Conservation (phyloP, 768 basidiomycete genomes). For the Termitomyces sp. region DNA sequence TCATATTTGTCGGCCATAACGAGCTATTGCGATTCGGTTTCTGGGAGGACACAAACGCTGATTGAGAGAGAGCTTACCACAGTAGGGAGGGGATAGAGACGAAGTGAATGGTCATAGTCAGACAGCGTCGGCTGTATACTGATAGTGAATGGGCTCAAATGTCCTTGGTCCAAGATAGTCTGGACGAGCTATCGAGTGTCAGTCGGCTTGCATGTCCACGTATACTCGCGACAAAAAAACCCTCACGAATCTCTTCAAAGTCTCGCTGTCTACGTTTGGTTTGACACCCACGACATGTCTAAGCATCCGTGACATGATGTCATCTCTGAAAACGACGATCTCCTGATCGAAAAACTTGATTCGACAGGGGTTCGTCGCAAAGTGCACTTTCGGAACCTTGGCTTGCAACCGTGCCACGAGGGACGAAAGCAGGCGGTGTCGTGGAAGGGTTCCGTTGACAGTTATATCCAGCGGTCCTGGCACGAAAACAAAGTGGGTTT, state of each 20-base stretch:
- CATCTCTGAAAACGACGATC: conserved; percentile 89
- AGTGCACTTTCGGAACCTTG: conserved; percentile 74
- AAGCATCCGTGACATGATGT: conserved; percentile 90
- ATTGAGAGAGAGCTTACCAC: conserved; percentile 53
- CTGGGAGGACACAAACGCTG: neutral
- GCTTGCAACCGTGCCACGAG: conserved; percentile 65
- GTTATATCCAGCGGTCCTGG: conserved; percentile 92
- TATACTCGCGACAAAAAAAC: neutral
- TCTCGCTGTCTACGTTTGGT: conserved; percentile 67
- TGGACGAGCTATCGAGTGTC: conserved; percentile 71
- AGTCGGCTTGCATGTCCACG: neutral
- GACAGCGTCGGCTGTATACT: conserved; percentile 83
- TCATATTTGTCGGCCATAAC: conserved; percentile 96
- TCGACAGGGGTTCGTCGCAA: conserved; percentile 89
- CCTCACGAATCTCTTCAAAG: conserved; percentile 85
- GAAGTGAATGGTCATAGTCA: conserved; percentile 88
- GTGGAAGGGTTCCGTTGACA: conserved; percentile 74
- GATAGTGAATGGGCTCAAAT: conserved; percentile 82
- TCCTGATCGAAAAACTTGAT: conserved; percentile 95
- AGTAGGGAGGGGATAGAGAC: conserved; percentile 92
- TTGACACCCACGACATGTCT: conserved; percentile 89
- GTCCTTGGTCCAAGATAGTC: conserved; percentile 91
- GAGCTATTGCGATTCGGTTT: conserved; percentile 40
- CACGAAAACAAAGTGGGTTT: conserved; percentile 88
- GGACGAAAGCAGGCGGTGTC: conserved; percentile 71